Evolutionary conservation across 2,329 filamentous ascomycete species (phyloP), one percentile per base, ranked within the genome.

Genomic region (Daldinia eschscholtzii): DNA sequence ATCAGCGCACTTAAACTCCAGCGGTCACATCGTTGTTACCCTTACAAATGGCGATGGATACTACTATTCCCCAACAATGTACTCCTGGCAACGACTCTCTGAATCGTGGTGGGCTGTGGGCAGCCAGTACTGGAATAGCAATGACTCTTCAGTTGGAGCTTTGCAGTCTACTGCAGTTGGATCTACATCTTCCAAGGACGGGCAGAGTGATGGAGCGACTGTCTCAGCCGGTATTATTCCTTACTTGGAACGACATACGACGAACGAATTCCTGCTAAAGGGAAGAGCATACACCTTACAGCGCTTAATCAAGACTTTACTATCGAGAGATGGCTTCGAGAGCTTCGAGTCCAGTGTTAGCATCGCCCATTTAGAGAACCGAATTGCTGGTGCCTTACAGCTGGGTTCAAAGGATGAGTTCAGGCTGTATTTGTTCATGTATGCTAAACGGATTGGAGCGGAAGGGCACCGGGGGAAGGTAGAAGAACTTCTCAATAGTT

Each of bases 71-170:
- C 88, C 92, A 0, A 86, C 87, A 18, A 92, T 99, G 91, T 95
- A 90, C 79, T 88, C 90, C 6, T 99, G 96, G 96, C 95, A 98
- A 80, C 90, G 94, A 9, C 85, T 99, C n/a, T 97, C 94, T 1
- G 97, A 99, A 78, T 88, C 93, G 1, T 99, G 96, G 96, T 99
- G 96, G 94, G 95, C 95, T 0, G 94, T 98, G 0, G 94, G 94
- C 18, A 97, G 93, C 74, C 96, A 99, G 78, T 99, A 99, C 79
- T 99, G 96, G 97, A 98, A 99, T 80, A 97, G 94, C 0, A 97
- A 94, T 60, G 96, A 98, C 76, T 94, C 93, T 1, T 94, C 94
- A 0, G 89, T 97, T 60, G 91, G 92, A 55, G 92, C 94, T 57
- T 81, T 97, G 41, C 90, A 93, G 72, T 89, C 92, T 1, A 91